Evolutionary conservation across 768 basidiomycete genomes (phyloP).

Genomic region (Kwoniella shandongensis): DNA sequence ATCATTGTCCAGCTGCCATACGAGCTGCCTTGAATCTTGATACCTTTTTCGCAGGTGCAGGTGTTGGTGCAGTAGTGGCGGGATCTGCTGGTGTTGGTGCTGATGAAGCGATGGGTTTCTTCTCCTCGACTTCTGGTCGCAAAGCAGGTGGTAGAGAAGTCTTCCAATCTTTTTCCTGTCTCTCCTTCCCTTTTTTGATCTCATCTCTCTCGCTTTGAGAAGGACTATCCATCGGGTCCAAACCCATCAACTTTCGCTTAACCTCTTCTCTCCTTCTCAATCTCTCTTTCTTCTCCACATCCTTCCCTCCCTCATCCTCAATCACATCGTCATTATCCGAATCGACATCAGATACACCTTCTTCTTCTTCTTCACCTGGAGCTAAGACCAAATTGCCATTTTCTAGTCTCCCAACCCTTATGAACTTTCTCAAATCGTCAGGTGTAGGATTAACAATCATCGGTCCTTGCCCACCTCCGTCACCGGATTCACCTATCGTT

Average conservation of each 20-base stretch:
- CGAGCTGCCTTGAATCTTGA: slow-evolving; percentile 42
- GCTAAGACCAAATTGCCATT: slow-evolving; percentile 48
- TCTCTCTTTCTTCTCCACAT: slow-evolving; percentile 13
- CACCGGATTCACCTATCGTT: slow-evolving; percentile 16
- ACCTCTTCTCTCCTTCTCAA: slow-evolving; percentile 23
- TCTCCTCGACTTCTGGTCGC: background rate
- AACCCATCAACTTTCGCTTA: slow-evolving; percentile 28
- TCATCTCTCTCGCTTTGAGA: background rate
- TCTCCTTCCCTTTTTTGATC: slow-evolving; percentile 2
- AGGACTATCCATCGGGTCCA: slow-evolving; percentile 4
- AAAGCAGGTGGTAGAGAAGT: slow-evolving; percentile 12
- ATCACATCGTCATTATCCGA: slow-evolving; percentile 15
- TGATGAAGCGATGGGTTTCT: background rate
- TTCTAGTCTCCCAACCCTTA: slow-evolving; percentile 41
- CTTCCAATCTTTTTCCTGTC: slow-evolving; percentile 10
- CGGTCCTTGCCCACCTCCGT: slow-evolving; percentile 17
- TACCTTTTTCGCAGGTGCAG: slow-evolving; percentile 35
- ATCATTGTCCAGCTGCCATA: slow-evolving; percentile 15
- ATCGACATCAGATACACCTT: slow-evolving; percentile 34
- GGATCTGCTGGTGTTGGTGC: background rate
- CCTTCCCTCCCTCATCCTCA: background rate
- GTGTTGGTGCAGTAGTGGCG: background rate
- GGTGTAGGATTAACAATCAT: slow-evolving; percentile 40
- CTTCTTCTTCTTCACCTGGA: slow-evolving; percentile 34
- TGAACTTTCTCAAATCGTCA: slow-evolving; percentile 33